These are phyloP conservation scores for Funneliformis geosporum DNA, from an alignment of 192 early-diverging fungal species.

Conservation along the genomic window DNA sequence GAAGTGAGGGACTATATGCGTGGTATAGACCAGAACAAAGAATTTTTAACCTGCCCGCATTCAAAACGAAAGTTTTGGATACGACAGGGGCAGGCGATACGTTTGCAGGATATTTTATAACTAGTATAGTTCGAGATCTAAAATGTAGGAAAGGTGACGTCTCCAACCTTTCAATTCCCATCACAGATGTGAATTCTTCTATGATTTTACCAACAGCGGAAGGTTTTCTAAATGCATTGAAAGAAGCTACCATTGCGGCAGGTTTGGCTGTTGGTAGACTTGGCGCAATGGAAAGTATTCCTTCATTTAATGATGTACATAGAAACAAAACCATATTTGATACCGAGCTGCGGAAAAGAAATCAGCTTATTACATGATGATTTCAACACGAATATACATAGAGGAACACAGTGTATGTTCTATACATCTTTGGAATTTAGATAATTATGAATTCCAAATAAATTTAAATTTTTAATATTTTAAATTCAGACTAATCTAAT, in stretches of 20 bases:
- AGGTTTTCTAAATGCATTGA: constrained; percentile 37
- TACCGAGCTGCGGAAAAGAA: background rate
- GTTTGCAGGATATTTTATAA: constrained; percentile 68
- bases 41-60: constrained; percentile 45
- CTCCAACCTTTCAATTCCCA: no score
- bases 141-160: no score
- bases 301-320: constrained; percentile 47
- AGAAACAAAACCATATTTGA: background rate
- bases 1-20: constrained; percentile 61
- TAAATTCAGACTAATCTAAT: no score
- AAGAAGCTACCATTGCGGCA: constrained; percentile 64
- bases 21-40: constrained; percentile 43
- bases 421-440: no score
- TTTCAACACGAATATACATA: no score
- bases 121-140: constrained; percentile 50
- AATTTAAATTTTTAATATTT: no score
- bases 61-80: constrained; percentile 53
- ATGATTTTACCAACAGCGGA: constrained; percentile 32
- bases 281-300: constrained; percentile 72
- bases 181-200: background rate
- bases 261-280: constrained; percentile 64
- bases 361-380: no score
- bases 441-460: no score
- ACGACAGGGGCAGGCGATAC: constrained; percentile 70
- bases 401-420: no score